A percentile compares a stretch with the other conserved stretches of the same genome.
These are phyloP conservation scores for Blepharisma stoltei DNA, from an alignment of 73 alveolate species.

Conservation along the genomic window DNA sequence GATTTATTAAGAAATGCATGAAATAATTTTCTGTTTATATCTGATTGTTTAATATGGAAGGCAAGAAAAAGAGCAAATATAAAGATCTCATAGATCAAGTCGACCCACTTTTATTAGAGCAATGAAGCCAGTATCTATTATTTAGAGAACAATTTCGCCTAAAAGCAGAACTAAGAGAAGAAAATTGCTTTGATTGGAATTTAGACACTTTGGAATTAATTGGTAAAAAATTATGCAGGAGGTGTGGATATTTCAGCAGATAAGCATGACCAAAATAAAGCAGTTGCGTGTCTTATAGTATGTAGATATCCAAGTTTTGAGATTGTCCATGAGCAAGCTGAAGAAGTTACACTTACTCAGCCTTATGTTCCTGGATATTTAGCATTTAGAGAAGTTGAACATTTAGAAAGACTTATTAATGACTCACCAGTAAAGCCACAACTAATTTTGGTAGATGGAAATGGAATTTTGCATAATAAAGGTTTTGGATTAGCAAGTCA, in stretches of 20 bases:
- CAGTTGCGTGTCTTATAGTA: slow-evolving; percentile 80
- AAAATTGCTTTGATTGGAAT: slow-evolving; percentile 46
- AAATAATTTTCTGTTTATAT: not conserved
- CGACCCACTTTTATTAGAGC: slow-evolving; percentile 48
- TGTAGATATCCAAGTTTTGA: slow-evolving; percentile 69
- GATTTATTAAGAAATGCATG: not conserved
- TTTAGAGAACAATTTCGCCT: slow-evolving; percentile 43
- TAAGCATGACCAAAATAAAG: slow-evolving; percentile 65
- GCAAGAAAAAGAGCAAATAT: slow-evolving; percentile 24
- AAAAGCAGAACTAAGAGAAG: slow-evolving; percentile 43
- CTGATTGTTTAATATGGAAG: no score
- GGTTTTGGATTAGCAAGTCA: slow-evolving; percentile 96
- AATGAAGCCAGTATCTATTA: slow-evolving; percentile 40
- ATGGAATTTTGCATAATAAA: slow-evolving; percentile 91
- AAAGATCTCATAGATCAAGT: slow-evolving; percentile 29
- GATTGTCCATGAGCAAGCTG: slow-evolving; percentile 69
- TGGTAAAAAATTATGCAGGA: slow-evolving; percentile 52
- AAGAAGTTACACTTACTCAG: slow-evolving; percentile 67
- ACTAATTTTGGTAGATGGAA: slow-evolving; percentile 91
- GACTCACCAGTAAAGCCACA: slow-evolving; percentile 80
- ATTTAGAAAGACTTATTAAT: slow-evolving; percentile 67
- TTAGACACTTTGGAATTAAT: not conserved
- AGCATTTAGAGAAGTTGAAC: slow-evolving; percentile 97
- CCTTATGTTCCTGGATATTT: slow-evolving; percentile 98
- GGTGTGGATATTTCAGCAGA: slow-evolving; percentile 84